Evolutionary conservation across 2,329 filamentous ascomycete genomes (phyloP).

Genomic region (Diaporthe vexans): DNA sequence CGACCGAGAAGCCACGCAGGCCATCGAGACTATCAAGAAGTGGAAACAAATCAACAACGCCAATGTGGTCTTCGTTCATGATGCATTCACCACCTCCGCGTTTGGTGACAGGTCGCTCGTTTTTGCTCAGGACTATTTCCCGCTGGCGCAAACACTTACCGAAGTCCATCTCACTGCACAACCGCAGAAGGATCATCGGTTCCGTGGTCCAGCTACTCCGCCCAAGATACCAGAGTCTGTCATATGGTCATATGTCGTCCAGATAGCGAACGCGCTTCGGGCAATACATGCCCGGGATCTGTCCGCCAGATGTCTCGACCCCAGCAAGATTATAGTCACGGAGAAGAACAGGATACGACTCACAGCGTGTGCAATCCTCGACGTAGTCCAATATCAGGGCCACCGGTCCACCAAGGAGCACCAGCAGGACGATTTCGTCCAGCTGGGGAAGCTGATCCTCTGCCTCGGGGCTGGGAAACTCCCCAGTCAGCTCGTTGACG

Average conservation of each 20-base stretch:
- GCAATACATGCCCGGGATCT: constrained; percentile 85
- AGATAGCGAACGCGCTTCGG: constrained; percentile 89
- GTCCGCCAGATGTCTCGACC: constrained; percentile 87
- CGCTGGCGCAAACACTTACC: constrained; percentile 88
- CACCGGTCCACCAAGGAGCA: constrained; percentile 78
- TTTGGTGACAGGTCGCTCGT: constrained; percentile 97
- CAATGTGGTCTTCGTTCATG: constrained; percentile 87
- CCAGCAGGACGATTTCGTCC: constrained; percentile 88
- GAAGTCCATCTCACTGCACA: constrained; percentile 78
- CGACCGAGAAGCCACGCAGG: constrained; percentile 76
- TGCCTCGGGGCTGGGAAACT: constrained; percentile 80
- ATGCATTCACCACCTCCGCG: constrained; percentile 92
- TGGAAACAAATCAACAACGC: constrained; percentile 90
- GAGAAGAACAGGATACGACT: constrained; percentile 91
- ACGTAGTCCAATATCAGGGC: constrained; percentile 87
- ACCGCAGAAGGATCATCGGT: constrained; percentile 56
- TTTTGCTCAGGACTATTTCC: constrained; percentile 94
- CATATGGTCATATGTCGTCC: constrained; percentile 92
- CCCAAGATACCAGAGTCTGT: constrained; percentile 76
- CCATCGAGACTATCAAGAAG: constrained; percentile 86
- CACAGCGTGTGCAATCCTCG: constrained; percentile 88
- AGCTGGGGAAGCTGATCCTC: constrained; percentile 88
- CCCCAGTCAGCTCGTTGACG: constrained; percentile 66
- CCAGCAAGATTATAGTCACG: constrained; percentile 90
- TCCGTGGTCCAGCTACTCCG: constrained; percentile 51